Percentiles rank a stretch among this genome's conserved stretches.
Evolutionary conservation across 2,329 filamentous ascomycete species (phyloP).

Genomic region (Aspergillus oerlinghausenensis): DNA sequence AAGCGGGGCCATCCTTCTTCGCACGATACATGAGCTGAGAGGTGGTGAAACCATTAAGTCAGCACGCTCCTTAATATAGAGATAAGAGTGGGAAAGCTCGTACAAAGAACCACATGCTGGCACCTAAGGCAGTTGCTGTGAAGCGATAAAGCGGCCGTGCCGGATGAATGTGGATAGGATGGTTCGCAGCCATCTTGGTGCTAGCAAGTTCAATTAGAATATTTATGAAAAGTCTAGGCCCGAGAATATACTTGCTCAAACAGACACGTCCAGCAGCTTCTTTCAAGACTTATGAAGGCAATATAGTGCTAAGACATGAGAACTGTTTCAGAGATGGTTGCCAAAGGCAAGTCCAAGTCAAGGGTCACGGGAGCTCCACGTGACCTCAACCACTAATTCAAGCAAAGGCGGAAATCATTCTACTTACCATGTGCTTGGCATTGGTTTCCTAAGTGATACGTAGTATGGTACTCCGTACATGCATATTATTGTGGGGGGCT

Average conservation of each 20-base stretch:
- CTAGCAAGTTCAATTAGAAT: not conserved
- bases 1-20: slow-evolving; percentile 88
- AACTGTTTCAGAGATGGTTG: not conserved
- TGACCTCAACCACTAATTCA: not conserved
- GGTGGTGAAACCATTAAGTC: slow-evolving; percentile 6
- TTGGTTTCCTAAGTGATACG: not conserved
- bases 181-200: slow-evolving; percentile 35
- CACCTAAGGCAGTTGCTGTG: slow-evolving; percentile 79
- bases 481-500: not conserved
- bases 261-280: not conserved
- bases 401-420: not conserved
- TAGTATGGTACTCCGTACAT: no score
- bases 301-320: not conserved
- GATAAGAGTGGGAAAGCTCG: slow-evolving; percentile 2
- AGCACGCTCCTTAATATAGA: slow-evolving; percentile 7
- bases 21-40: slow-evolving; percentile 89
- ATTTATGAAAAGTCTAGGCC: not conserved
- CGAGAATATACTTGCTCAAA: not conserved
- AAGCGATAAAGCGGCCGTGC: slow-evolving; percentile 73
- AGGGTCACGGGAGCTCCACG: not conserved
- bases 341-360: not conserved
- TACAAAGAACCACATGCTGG: slow-evolving; percentile 99
- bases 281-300: not conserved
- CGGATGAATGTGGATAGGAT: slow-evolving; percentile 52
- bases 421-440: not conserved